Evolutionary conservation across 2,329 filamentous ascomycete species (phyloP), one percentile per base, ranked within the genome.

Genomic region (Raffaelea arxii): DNA sequence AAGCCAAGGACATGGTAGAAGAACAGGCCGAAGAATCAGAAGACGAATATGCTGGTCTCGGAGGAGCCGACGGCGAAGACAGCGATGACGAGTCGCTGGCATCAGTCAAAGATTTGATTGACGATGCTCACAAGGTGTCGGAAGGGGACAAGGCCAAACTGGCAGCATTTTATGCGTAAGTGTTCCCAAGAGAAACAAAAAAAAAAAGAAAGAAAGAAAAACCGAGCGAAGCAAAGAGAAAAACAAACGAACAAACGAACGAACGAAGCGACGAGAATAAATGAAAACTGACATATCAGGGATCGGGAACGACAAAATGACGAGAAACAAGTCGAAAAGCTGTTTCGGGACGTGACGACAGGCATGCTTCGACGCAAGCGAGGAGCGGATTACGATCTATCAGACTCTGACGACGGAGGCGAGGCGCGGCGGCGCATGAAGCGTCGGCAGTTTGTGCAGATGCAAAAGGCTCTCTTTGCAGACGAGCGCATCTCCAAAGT

Each of bases 11-110:
- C 22, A 86, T 95, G 75, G 74, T 98, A 32, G 79, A 97, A 54
- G 92, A 96, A 54, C 89, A 94, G 60, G 91, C 92, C 50, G 87
- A 95, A 57, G 92, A 98, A 65, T 98, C 92, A 0, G 94, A 98
- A 60, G 92, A 98, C 61, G 92, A 98, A 63, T 98, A 97, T 62
- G 91, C 90, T 35, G 92, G 92, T 4, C 72, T 98, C 10, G 92
- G 92, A 54, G 92, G 92, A 52, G 84, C 72, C 11, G 91, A 90
- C 63, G 90, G 91, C 50, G 91, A 97, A 54, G 87, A 91, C 53
- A 83, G 77, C 38, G 83, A 82, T 46, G 85, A 89, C 49, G 78
- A 86, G 49, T 84, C 86, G 48, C 81, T 81, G 25, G 77, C 65
- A 12, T 74, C 85, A 7, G 78, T 92, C 52, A 78, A 84, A 55